A percentile compares a stretch with the other conserved stretches of the same genome.
Evolutionary conservation across 441 rosid genomes (phyloP).

Genomic region (Populus hybrid): DNA sequence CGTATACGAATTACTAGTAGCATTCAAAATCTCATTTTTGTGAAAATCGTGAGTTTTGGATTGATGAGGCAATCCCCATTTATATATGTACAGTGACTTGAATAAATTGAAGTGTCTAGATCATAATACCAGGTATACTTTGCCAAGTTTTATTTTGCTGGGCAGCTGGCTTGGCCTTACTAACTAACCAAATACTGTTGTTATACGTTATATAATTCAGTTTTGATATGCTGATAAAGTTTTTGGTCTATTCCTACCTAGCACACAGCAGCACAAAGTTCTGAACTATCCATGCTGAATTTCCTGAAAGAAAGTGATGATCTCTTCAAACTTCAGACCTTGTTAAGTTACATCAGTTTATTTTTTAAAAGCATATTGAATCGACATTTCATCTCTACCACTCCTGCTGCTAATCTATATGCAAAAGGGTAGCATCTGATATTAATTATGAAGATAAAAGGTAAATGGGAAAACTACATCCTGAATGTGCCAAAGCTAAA

Average conservation of each 20-base stretch:
- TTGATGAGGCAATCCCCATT: not conserved
- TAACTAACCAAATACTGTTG: not conserved
- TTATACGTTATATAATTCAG: too few species aligned
- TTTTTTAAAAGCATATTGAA: not conserved
- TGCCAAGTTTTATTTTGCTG: not conserved
- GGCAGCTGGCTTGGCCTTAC: not conserved
- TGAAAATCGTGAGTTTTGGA: not conserved
- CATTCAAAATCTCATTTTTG: not conserved
- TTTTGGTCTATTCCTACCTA: not conserved
- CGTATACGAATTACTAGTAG: not conserved
- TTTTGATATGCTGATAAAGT: not conserved
- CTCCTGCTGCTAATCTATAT: not conserved
- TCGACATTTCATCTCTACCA: not conserved
- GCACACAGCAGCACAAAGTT: not conserved
- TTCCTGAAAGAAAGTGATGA: not conserved
- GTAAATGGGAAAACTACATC: not conserved
- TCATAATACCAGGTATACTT: not conserved
- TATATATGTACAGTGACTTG: not conserved
- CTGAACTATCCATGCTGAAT: not conserved
- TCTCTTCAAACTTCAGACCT: not conserved
- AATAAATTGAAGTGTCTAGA: too few species aligned
- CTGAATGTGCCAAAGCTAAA: too few species aligned
- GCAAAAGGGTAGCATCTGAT: not conserved
- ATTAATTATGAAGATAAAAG: not conserved
- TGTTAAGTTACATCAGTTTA: not conserved